phyloP scores from a whole-genome alignment of 2,329 filamentous ascomycete genomes.

The Nemania abortiva region DNA sequence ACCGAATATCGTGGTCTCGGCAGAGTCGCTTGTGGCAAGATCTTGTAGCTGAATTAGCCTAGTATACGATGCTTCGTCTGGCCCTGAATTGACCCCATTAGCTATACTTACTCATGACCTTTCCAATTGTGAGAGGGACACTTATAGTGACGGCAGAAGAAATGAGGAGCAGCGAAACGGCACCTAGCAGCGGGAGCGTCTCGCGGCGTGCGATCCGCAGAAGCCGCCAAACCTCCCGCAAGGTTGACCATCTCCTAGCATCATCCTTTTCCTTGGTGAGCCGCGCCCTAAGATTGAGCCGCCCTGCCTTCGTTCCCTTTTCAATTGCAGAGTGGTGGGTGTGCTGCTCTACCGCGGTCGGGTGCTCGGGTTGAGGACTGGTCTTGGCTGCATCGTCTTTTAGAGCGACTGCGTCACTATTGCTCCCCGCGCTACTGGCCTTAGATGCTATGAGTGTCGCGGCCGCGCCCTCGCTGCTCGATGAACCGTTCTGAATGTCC shows the following conservation, averaged over 20 bases:
- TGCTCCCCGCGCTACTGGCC: background rate
- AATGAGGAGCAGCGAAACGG: constrained; percentile 86
- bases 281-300: constrained; percentile 89
- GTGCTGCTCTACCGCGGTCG: constrained; percentile 62
- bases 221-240: constrained; percentile 84
- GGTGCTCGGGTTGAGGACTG: background rate
- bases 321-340: constrained; percentile 79
- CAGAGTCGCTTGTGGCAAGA: constrained; percentile 81
- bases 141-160: constrained; percentile 96
- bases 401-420: background rate
- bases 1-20: constrained; percentile 79
- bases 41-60: constrained; percentile 60
- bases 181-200: constrained; percentile 78
- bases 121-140: constrained; percentile 95
- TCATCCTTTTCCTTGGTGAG: constrained; percentile 83
- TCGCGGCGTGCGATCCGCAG: constrained; percentile 92
- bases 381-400: constrained; percentile 5
- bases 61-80: background rate
- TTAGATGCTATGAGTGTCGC: constrained; percentile 22
- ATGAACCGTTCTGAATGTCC: constrained; percentile 19
- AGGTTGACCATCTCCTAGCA: constrained; percentile 68
- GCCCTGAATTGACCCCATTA: background rate
- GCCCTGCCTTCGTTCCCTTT: constrained; percentile 85
- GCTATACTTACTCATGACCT: constrained; percentile 71
- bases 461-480: constrained; percentile 16